phyloP scores from a whole-genome alignment of 768 basidiomycete species.

The Krasilnikovozyma curviuscula region DNA sequence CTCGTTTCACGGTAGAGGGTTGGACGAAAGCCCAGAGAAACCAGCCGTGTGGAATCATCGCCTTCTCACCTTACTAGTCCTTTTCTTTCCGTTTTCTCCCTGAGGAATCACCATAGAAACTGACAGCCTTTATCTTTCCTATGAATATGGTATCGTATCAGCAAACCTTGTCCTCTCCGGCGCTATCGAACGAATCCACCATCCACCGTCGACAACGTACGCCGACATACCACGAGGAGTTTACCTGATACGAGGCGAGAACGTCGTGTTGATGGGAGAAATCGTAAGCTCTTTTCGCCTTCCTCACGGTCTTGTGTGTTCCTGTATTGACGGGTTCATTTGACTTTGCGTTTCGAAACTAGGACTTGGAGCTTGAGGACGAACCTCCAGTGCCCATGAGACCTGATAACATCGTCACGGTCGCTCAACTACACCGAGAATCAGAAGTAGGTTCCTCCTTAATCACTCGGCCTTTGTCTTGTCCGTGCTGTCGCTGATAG shows the following conservation, averaged over 20 bases:
- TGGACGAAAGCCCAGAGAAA: background rate
- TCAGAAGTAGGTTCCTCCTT: background rate
- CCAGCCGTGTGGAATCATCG: background rate
- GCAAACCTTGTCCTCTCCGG: slow-evolving; percentile 95
- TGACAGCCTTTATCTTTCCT: background rate
- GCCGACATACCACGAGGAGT: slow-evolving; percentile 77
- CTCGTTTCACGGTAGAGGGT: too few relatives aligned
- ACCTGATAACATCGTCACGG: slow-evolving; percentile 9
- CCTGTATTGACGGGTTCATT: background rate
- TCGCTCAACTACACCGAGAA: background rate
- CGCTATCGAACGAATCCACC: slow-evolving; percentile 85
- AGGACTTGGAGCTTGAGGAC: slow-evolving; percentile 89
- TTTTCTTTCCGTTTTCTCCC: background rate
- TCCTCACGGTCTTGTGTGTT: background rate
- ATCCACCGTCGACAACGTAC: slow-evolving; percentile 46
- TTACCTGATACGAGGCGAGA: slow-evolving; percentile 91
- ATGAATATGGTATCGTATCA: too few relatives aligned
- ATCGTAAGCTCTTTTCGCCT: slow-evolving; percentile 43
- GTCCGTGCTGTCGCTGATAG: background rate
- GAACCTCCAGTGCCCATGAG: slow-evolving; percentile 43
- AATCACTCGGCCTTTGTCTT: background rate
- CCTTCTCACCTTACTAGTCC: slow-evolving; percentile 1
- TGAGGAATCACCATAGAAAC: background rate
- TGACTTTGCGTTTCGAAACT: background rate
- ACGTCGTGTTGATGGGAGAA: slow-evolving; percentile 90